These are phyloP conservation scores for Metschnikowia dekortorum DNA, from an alignment of 805 yeast genomes.

Conservation along the genomic window DNA sequence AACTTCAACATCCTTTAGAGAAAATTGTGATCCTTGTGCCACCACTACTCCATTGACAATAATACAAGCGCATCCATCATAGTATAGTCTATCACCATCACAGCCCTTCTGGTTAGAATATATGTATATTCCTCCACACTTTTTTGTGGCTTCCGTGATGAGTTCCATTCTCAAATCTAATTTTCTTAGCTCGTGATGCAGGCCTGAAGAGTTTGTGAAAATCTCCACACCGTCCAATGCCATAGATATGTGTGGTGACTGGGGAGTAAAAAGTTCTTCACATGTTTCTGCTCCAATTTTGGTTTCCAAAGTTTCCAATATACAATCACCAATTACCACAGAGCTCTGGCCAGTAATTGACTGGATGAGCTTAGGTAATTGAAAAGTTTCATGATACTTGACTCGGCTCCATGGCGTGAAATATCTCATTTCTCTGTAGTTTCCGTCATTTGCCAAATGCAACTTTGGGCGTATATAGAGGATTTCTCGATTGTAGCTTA, in stretches of 20 bases:
- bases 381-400: slow-evolving; percentile 65
- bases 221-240: slow-evolving; percentile 97
- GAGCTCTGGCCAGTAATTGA: slow-evolving; percentile 58
- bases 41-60: slow-evolving; percentile 88
- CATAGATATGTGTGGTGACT: slow-evolving; percentile 89
- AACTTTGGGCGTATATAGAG: slow-evolving; percentile 87
- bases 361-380: slow-evolving; percentile 68
- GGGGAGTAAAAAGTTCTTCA: slow-evolving; percentile 95
- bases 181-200: slow-evolving; percentile 95
- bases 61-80: slow-evolving; percentile 95
- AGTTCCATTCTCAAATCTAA: slow-evolving; percentile 78
- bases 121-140: slow-evolving; percentile 93
- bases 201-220: slow-evolving; percentile 90
- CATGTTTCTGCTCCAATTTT: slow-evolving; percentile 97
- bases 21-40: slow-evolving; percentile 91
- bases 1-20: slow-evolving; percentile 89
- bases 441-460: slow-evolving; percentile 95
- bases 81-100: slow-evolving; percentile 95
- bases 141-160: slow-evolving; percentile 87
- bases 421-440: slow-evolving; percentile 95
- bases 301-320: slow-evolving; percentile 77
- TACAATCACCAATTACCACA: slow-evolving; percentile 89
- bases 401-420: slow-evolving; percentile 93
- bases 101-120: slow-evolving; percentile 97
- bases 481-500: slow-evolving; percentile 75